Evolutionary conservation across 2,329 filamentous ascomycete genomes (phyloP).

Genomic region (Monosporascus ibericus): DNA sequence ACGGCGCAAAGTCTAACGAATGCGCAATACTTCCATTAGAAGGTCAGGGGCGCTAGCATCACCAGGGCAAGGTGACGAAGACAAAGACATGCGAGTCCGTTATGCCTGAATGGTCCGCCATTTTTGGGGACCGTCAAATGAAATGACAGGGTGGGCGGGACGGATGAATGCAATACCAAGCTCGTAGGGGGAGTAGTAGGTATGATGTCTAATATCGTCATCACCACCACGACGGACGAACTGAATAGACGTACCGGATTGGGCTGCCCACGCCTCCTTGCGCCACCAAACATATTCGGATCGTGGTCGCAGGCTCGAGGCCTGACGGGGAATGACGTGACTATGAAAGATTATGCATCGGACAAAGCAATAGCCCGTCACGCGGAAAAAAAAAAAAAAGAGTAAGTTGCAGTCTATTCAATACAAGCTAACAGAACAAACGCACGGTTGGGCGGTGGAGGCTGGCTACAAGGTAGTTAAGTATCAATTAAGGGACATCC

Average conservation of each 20-base stretch:
- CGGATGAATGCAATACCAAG: conserved; percentile 8
- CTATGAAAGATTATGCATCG: conserved; percentile 18
- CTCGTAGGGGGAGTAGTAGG: too few relatives aligned
- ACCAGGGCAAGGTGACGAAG: background rate
- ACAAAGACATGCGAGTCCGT: conserved; percentile 11
- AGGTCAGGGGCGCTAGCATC: conserved; percentile 8
- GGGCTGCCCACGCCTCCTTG: conserved; percentile 42
- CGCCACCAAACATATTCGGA: conserved; percentile 42
- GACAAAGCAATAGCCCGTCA: conserved; percentile 9
- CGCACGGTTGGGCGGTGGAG: too few relatives aligned
- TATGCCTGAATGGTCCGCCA: background rate
- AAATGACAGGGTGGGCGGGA: conserved; percentile 10
- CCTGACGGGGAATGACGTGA: conserved; percentile 8
- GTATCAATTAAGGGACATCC: too few relatives aligned
- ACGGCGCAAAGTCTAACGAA: too few relatives aligned
- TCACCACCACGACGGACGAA: too few relatives aligned
- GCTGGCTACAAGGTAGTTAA: too few relatives aligned
- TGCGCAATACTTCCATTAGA: too few relatives aligned
- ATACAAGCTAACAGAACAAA: background rate
- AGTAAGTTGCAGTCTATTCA: background rate
- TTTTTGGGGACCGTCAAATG: conserved; percentile 1
- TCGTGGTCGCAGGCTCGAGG: conserved; percentile 15
- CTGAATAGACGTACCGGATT: conserved; percentile 33
- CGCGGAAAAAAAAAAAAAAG: background rate
- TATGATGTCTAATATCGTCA: too few relatives aligned